Conservation (phyloP, 192 early-diverging fungal genomes). For the Backusella australiensis region DNA sequence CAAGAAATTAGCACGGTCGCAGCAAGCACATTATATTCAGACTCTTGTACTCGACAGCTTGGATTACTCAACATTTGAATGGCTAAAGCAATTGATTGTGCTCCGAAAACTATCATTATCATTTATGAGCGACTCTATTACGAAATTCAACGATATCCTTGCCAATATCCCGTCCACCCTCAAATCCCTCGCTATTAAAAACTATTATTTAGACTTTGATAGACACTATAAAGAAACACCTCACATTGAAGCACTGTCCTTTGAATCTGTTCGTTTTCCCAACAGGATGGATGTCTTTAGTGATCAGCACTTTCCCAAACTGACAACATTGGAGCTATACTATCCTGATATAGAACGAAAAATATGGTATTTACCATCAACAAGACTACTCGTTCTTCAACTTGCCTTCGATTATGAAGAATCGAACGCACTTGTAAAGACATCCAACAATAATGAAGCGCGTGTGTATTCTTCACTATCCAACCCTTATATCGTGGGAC, state of each 20-base stretch:
- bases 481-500: no score
- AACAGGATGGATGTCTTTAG: no score
- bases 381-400: not conserved
- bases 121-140: not conserved
- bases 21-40: not conserved
- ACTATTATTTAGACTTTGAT: not conserved
- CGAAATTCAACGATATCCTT: not conserved
- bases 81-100: not conserved
- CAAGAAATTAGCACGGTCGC: not conserved
- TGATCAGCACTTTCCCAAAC: not conserved
- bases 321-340: not conserved
- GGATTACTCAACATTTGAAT: not conserved
- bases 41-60: not conserved
- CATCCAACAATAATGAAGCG: not conserved
- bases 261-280: not conserved
- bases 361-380: not conserved
- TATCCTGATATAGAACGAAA: not conserved
- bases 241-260: not conserved
- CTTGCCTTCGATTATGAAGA: not conserved
- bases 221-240: not conserved
- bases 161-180: not conserved
- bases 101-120: not conserved
- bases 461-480: not conserved
- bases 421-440: not conserved
- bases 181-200: not conserved